Evolutionary conservation across 805 yeast species (phyloP), one percentile per base, ranked within the genome.

Genomic region (Komagataella pseudopastoris): DNA sequence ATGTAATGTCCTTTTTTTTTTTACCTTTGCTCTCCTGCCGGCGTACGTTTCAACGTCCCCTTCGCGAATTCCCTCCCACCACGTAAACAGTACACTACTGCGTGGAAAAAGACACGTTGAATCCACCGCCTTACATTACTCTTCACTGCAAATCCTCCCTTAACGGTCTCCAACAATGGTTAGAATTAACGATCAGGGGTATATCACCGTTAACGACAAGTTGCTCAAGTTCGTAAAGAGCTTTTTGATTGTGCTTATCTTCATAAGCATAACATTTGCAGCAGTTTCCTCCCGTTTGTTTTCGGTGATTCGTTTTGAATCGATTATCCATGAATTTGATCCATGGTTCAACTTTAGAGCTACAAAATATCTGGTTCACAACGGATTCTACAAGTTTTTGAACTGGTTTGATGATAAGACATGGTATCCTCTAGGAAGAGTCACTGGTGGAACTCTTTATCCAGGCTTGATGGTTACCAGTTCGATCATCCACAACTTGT

Each of bases 391-490:
- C 72, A 90, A 89, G 58, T 95, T 93, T 63, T 75, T 95, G 62
- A 93, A 93, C 67, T 93, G 99, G 99, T 93, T 93, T 62, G 99
- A 93, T 66, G 97, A 91, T 66, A 80, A 96, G 64, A 91, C 99
- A 17, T 93, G 99, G 99, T 93, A 93, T 67, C 99, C 99, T 17
- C 75, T 93, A 58, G 99, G 99, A 18, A 80, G 99, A 71, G 99
- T 93, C 62, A 93, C 99, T 10, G 99, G 99, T 59, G 99, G 99
- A 53, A 95, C 99, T 1, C 69, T 93, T 55, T 93, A 95, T 63
- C 99, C 99, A 3, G 99, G 99, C 6, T 72, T 95, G 58, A 93
- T 93, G 99, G 96, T 95, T 23, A 88, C 99, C 3, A 82, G 95
- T n/a, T 95, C 96, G 20, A 76, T 87, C 20, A 83, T 95, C 53